These are phyloP conservation scores for Aspergillus brasiliensis DNA, from an alignment of 2,329 filamentous ascomycete species.

Conservation along the genomic window DNA sequence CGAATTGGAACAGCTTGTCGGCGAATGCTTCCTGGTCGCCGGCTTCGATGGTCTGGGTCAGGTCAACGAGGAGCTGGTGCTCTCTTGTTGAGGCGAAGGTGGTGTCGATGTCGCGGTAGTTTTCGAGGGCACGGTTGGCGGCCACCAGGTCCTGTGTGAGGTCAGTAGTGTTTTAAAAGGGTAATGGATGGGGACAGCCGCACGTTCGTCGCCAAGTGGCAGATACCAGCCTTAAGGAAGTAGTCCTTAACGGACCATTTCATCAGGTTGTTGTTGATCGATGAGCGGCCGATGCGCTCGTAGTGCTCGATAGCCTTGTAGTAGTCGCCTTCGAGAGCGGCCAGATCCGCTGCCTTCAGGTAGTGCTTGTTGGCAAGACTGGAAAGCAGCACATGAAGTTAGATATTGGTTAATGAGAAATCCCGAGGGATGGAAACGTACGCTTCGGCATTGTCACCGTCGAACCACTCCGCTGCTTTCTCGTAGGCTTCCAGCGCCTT, in stretches of 20 bases:
- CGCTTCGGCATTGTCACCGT: conserved; percentile 81
- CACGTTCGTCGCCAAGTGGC: conserved; percentile 71
- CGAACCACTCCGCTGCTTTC: conserved; percentile 84
- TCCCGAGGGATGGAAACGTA: conserved; percentile 41
- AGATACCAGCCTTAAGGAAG: conserved; percentile 90
- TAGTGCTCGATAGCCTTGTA: conserved; percentile 78
- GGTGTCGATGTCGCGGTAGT: conserved; percentile 77
- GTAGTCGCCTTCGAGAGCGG: conserved; percentile 81
- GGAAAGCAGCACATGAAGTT: not conserved
- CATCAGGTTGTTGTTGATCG: conserved; percentile 88
- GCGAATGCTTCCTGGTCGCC: conserved; percentile 81
- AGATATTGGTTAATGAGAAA: not conserved
- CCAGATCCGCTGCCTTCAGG: conserved; percentile 87
- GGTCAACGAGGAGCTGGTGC: conserved; percentile 75
- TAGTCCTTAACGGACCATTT: conserved; percentile 95
- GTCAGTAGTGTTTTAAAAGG: not conserved
- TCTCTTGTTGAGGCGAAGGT: conserved; percentile 78
- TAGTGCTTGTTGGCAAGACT: conserved; percentile 91
- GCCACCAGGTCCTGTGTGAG: conserved; percentile 68
- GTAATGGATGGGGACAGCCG: not conserved
- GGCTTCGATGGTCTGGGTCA: conserved; percentile 72
- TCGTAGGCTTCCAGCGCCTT: conserved; percentile 82
- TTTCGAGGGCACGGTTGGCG: conserved; percentile 75
- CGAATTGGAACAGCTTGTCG: conserved; percentile 84
- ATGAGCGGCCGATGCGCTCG: conserved; percentile 77